Evolutionary conservation across 2,329 filamentous ascomycete genomes (phyloP).

Genomic region (Cladosporium oxysporum): DNA sequence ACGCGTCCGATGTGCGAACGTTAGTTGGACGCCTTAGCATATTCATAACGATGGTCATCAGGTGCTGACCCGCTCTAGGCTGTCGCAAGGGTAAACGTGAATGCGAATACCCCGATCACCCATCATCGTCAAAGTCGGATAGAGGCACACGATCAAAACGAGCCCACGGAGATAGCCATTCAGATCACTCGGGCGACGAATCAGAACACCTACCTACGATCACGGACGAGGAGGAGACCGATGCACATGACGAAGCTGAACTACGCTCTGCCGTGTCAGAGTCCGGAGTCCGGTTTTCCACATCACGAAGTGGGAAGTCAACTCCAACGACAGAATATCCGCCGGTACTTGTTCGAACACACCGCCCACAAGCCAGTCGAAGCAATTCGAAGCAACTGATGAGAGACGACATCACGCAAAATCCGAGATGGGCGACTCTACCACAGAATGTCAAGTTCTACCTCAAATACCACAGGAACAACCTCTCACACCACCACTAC

Average conservation of each 20-base stretch:
- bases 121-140: slow-evolving; percentile 53
- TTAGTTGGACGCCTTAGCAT: slow-evolving; percentile 40
- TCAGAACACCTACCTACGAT: slow-evolving; percentile 48
- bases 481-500: slow-evolving; percentile 82
- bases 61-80: slow-evolving; percentile 51
- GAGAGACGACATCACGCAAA: slow-evolving; percentile 29
- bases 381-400: slow-evolving; percentile 27
- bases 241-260: slow-evolving; percentile 35
- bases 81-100: slow-evolving; percentile 91
- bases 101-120: slow-evolving; percentile 81
- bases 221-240: slow-evolving; percentile 50
- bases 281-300: not conserved
- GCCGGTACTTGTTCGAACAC: slow-evolving; percentile 35
- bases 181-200: slow-evolving; percentile 55
- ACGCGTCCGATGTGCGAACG: slow-evolving; percentile 79
- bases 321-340: slow-evolving; percentile 56
- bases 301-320: slow-evolving; percentile 46
- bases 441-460: slow-evolving; percentile 72
- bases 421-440: slow-evolving; percentile 34
- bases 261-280: slow-evolving; percentile 30
- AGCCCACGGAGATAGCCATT: slow-evolving; percentile 48
- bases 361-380: slow-evolving; percentile 25
- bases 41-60: not conserved
- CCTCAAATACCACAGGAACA: slow-evolving; percentile 73
- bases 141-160: slow-evolving; percentile 48